Base-by-base conservation (phyloP, 495 filamentous ascomycete genomes). In the Podospora australis region DNA sequence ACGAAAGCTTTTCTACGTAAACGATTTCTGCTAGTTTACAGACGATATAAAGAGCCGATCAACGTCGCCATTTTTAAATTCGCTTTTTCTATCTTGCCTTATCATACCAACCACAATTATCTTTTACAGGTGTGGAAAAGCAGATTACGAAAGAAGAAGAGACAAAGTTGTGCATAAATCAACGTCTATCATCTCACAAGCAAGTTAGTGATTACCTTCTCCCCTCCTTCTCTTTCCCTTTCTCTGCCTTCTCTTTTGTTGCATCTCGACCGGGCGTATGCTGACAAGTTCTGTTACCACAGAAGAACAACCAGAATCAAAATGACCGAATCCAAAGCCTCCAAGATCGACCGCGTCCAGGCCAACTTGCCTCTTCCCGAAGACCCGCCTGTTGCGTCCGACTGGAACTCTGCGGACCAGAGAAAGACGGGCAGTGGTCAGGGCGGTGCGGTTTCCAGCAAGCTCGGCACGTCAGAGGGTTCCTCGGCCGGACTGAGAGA, bases 321-420 rank as follows among this genome's bases (percentile, higher is more conserved):
- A 41, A 70, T 70, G 64, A 16, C 63, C 20, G 49, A 71, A 50
- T 69, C 65, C 70, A 88, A 88, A 63, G 56, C 68, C 44, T 65
- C 79, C 36, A 69, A 82, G 65, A 83, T 89, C 54, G 81, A 81
- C 16, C 64, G 84, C 58, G 70, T 67, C 59, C 71, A 80, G 65
- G 63, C 81, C 57, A 87, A 88, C 67, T 79, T 94, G 17, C 86
- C 85, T 24, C 75, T 91, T 38, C 88, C 88, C 10, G 84, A 91
- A 2, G 68, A 90, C 29, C 86, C 87, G 4, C 87, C 87, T 0
- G 66, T 69, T 11, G 65, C 79, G 16, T 84, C 84, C n/a, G 87
- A 72, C 55, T 90, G 79, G 79, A 81, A 88, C 59, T 84, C 83
- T 6, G 70, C 73, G 44, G 86, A 90, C 48, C 71, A 72, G 35